Evolutionary conservation across 1,284 basidiomycete species (phyloP).

Genomic region (Apiotrichum mycotoxinovorans): DNA sequence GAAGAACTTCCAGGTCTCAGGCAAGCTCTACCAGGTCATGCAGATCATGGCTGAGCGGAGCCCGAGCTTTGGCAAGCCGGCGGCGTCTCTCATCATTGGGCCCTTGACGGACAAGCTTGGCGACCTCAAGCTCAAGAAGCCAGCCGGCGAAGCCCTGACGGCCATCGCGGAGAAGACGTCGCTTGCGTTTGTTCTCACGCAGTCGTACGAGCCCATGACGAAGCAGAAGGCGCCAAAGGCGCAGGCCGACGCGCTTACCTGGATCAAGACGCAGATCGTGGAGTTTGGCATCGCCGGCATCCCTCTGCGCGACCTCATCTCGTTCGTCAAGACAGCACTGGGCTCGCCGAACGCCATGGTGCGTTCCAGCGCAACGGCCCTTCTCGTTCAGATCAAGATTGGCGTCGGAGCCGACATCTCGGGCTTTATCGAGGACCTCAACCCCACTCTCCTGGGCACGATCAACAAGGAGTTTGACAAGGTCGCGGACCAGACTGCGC

Average conservation of each 20-base stretch:
- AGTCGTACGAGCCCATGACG: slow-evolving; percentile 83
- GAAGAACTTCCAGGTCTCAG: slow-evolving; percentile 97
- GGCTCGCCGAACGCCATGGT: slow-evolving; percentile 94
- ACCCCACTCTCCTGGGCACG: slow-evolving; percentile 86
- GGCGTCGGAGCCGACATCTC: slow-evolving; percentile 89
- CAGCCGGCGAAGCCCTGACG: slow-evolving; percentile 82
- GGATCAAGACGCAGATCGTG: slow-evolving; percentile 82
- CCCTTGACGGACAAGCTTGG: slow-evolving; percentile 93
- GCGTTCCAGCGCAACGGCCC: slow-evolving; percentile 90
- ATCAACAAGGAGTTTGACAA: slow-evolving; percentile 93
- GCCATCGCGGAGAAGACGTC: slow-evolving; percentile 89
- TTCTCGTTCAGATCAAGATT: slow-evolving; percentile 83
- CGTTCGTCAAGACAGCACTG: slow-evolving; percentile 81
- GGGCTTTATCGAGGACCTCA: slow-evolving; percentile 88
- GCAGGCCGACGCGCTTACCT: slow-evolving; percentile 82
- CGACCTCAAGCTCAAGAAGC: slow-evolving; percentile 94
- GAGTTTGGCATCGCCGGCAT: slow-evolving; percentile 92
- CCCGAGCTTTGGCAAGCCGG: slow-evolving; percentile 79
- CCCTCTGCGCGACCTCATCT: slow-evolving; percentile 77
- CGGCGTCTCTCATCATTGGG: slow-evolving; percentile 75
- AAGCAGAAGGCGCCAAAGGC: slow-evolving; percentile 98
- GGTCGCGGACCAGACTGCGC: slow-evolving; percentile 72
- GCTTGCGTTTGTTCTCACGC: slow-evolving; percentile 86
- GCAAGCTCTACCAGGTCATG: slow-evolving; percentile 78
- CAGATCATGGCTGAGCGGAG: slow-evolving; percentile 69